Evolutionary conservation across 2,329 filamentous ascomycete genomes (phyloP).

Genomic region (Pseudopyricularia javanii): DNA sequence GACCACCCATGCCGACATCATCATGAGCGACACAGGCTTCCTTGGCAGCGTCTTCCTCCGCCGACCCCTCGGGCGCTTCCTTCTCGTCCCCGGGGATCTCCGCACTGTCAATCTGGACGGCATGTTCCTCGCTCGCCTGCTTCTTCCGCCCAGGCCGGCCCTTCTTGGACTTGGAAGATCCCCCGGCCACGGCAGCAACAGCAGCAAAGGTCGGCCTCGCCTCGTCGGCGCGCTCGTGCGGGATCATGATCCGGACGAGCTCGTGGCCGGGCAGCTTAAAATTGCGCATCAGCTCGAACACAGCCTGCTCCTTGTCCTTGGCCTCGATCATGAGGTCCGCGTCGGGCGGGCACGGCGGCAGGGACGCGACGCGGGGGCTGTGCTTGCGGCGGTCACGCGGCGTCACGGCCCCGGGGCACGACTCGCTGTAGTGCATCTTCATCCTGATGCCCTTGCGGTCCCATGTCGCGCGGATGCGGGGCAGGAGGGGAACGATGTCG

Average conservation of each 20-base stretch:
- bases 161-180: background rate
- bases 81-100: conserved; percentile 24
- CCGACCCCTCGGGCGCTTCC: conserved; percentile 23
- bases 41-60: conserved; percentile 12
- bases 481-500: conserved; percentile 65
- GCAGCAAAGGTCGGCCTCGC: conserved; percentile 34
- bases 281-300: conserved; percentile 84
- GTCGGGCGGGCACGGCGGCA: conserved; percentile 69
- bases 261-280: conserved; percentile 76
- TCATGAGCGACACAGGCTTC: conserved; percentile 42
- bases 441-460: conserved; percentile 70
- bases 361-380: conserved; percentile 60
- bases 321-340: conserved; percentile 99
- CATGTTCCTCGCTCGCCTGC: conserved; percentile 8
- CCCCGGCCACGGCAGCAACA: background rate
- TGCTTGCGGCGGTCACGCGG: conserved; percentile 73
- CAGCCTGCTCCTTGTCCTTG: conserved; percentile 94
- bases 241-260: conserved; percentile 63
- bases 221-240: conserved; percentile 66
- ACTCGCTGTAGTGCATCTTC: conserved; percentile 96
- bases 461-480: conserved; percentile 76
- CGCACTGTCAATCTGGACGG: conserved; percentile 17
- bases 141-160: background rate
- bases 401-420: conserved; percentile 63
- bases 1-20: conserved; percentile 78